Percentiles rank a stretch among this genome's conserved stretches.
These are phyloP conservation scores for Picochlorum sp. DNA, from an alignment of 139 green algal species.

Conservation along the genomic window DNA sequence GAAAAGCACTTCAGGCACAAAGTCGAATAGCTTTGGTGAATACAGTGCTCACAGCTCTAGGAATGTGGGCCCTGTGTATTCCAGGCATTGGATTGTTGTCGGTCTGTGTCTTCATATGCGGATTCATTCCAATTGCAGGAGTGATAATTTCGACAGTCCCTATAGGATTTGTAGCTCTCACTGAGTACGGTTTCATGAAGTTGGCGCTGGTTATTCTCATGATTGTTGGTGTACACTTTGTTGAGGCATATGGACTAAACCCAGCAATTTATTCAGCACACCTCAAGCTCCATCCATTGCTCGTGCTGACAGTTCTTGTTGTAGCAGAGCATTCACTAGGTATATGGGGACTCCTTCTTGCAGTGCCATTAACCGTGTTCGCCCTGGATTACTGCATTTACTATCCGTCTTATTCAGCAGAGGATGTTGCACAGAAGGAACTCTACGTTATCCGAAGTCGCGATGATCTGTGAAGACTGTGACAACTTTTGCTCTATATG, in stretches of 20 bases:
- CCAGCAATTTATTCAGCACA: constrained; percentile 85
- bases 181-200: constrained; percentile 88
- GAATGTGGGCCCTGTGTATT: constrained; percentile 77
- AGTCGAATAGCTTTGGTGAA: constrained; percentile 80
- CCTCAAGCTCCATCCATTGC: constrained; percentile 88
- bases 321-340: constrained; percentile 75
- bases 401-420: constrained; percentile 44
- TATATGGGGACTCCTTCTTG: constrained; percentile 88
- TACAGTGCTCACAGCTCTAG: constrained; percentile 75
- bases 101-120: constrained; percentile 89
- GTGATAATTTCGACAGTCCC: constrained; percentile 82
- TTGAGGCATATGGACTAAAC: constrained; percentile 75
- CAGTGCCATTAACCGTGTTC: constrained; percentile 87
- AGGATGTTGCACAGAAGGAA: constrained; percentile 54
- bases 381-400: constrained; percentile 81
- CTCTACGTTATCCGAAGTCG: constrained; percentile 36
- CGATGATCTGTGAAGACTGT: constrained; percentile 1
- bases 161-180: constrained; percentile 76
- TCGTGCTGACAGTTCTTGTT: constrained; percentile 63
- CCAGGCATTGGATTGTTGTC: constrained; percentile 77
- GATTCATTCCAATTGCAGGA: constrained; percentile 86
- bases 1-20: constrained; percentile 84
- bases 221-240: constrained; percentile 74
- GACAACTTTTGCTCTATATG: constrained; percentile 9
- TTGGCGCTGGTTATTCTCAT: constrained; percentile 78